Evolutionary conservation across 805 yeast genomes (phyloP), one percentile per base, ranked within the genome.

Genomic region (Priceomyces medius): DNA sequence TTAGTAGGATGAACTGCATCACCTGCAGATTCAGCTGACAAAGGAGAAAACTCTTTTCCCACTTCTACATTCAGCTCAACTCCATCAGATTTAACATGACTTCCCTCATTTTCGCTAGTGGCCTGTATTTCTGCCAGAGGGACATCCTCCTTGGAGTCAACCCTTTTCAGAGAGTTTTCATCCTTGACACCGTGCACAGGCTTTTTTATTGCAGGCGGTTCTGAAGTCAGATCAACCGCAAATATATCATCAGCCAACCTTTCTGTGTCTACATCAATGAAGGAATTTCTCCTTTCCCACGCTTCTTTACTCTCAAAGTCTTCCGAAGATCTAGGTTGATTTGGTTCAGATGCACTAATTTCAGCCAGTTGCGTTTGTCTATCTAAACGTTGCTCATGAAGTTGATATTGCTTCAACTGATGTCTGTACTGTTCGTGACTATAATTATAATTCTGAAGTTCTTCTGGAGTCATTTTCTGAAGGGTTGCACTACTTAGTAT

Each of bases 241-340:
- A 70, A 70, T n/a, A 70, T 68, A 48, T 67, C 73, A 40, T 68
- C 73, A 1, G 58, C 73, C 35, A 70, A 52, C 36, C 54, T 60
- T 42, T 59, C 69, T 3, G 74, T 68, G 26, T 61, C 54, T 18
- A 49, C 55, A 41, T 63, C 64, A 17, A 59, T 53, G 6, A 48
- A 45, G 0, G 53, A 36, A 2, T 51, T 49, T 29, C 40, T 54
- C 23, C 47, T 54, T 38, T 65, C 62, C 75, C 75, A 69, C 1
- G 73, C 69, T 41, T 69, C 74, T 26, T 56, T 60, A 36, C 45
- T 54, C 23, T 59, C 62, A 27, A 56, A 57, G 18, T 56, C 57
- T 8, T 49, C 38, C 12, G 42, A 43, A 37, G 24, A 21, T 38
- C 32, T 9, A 9, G 31, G n/a, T 20, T 12, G 24, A 21, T 38